These are phyloP conservation scores for Cornus florida DNA, from an alignment of 148 eudicot genomes.

Conservation along the genomic window DNA sequence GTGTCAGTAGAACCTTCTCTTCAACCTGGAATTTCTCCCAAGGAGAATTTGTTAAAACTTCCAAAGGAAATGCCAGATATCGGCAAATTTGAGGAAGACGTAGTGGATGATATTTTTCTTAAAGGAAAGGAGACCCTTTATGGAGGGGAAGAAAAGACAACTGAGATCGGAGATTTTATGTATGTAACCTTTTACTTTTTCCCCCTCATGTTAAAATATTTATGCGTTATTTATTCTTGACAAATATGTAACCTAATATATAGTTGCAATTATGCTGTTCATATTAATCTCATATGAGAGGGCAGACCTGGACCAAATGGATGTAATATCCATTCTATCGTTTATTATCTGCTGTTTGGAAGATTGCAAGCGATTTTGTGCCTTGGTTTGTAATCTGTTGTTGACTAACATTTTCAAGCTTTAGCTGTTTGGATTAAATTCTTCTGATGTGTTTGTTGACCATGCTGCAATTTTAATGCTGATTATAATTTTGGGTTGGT, in stretches of 20 bases:
- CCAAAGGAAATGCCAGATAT: slow-evolving; percentile 16
- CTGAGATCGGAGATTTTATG: slow-evolving; percentile 41
- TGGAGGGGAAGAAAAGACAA: slow-evolving; percentile 37
- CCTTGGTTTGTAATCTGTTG: not conserved
- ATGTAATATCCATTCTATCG: not conserved
- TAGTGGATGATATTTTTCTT: slow-evolving; percentile 40
- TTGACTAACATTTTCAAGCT: not conserved
- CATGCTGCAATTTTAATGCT: not conserved
- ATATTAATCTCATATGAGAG: not conserved
- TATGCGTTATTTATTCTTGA: not conserved
- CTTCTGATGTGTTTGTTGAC: not conserved
- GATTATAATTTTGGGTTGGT: not conserved
- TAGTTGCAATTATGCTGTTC: slow-evolving; percentile 8
- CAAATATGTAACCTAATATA: not conserved
- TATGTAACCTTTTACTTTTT: slow-evolving; percentile 32
- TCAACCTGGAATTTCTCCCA: slow-evolving; percentile 30
- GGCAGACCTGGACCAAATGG: not conserved
- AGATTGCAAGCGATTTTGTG: slow-evolving; percentile 1
- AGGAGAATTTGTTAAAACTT: slow-evolving; percentile 33
- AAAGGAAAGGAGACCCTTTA: slow-evolving; percentile 23
- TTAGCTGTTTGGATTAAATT: not conserved
- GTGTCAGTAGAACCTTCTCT: slow-evolving; percentile 29
- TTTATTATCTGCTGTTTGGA: not conserved
- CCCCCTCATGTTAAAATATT: not conserved
- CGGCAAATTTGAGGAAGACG: slow-evolving; percentile 32